A percentile compares a stretch with the other conserved stretches of the same genome.
Evolutionary conservation across 495 filamentous ascomycete genomes (phyloP).

Genomic region (Cryomyces antarcticus): DNA sequence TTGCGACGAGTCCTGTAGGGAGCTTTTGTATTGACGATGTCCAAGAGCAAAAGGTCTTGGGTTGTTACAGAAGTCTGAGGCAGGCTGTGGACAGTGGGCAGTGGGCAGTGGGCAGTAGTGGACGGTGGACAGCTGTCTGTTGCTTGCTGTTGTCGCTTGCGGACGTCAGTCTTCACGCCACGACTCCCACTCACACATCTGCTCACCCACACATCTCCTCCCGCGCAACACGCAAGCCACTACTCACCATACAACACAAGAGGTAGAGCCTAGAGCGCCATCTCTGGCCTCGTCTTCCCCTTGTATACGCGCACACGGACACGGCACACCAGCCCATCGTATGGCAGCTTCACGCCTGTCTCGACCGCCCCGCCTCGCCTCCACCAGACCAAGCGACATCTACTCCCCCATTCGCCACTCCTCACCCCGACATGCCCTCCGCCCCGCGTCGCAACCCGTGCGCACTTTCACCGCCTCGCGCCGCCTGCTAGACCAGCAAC

Average conservation of each 20-base stretch:
- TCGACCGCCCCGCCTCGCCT: neutral
- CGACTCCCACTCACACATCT: too few species aligned
- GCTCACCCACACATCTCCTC: too few species aligned
- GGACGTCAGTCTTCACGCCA: neutral
- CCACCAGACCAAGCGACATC: neutral
- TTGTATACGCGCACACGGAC: neutral
- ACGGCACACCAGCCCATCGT: neutral
- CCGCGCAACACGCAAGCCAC: too few species aligned
- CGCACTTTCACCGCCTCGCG: conserved; percentile 25
- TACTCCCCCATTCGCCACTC: neutral
- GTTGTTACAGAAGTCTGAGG: neutral
- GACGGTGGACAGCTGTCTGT: neutral
- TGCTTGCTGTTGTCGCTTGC: neutral
- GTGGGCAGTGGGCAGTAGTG: neutral
- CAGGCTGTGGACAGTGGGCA: neutral
- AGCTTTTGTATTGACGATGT: conserved; percentile 1
- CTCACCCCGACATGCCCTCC: conserved; percentile 12
- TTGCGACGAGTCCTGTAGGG: conserved; percentile 3
- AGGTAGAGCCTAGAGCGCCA: neutral
- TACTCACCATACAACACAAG: too few species aligned
- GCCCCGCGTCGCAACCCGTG: neutral
- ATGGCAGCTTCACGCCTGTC: neutral
- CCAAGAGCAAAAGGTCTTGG: neutral
- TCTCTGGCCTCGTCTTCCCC: neutral
- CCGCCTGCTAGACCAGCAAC: conserved; percentile 20